phyloP scores from a whole-genome alignment of 78 protist species.

The Pelomyxa schiedti region DNA sequence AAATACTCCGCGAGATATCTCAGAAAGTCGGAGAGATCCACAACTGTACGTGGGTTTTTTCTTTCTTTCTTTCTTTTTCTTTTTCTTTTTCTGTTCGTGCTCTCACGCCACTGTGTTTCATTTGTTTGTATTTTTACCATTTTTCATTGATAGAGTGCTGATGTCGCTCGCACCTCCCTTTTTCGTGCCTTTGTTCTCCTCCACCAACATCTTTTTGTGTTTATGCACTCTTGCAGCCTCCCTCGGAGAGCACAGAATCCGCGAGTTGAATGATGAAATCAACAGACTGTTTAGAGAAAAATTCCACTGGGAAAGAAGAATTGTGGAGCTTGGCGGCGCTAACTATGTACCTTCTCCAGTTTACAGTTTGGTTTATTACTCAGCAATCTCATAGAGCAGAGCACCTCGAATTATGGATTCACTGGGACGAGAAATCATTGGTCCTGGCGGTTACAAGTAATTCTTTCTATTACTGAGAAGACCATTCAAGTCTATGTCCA shows the following conservation, averaged over 20 bases:
- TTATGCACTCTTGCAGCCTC: conserved; percentile 53
- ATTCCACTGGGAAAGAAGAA: conserved; percentile 86
- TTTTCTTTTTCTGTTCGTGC: neutral
- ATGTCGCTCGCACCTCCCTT: too few species aligned
- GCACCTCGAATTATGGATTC: conserved; percentile 29
- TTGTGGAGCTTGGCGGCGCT: conserved; percentile 84
- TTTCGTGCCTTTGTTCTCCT: neutral
- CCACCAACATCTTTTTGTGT: neutral
- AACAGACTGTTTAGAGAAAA: conserved; percentile 79
- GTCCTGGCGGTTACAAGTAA: conserved; percentile 1
- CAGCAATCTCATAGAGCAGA: too few species aligned
- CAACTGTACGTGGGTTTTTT: conserved; percentile 35
- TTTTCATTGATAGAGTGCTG: too few species aligned
- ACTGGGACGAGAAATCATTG: conserved; percentile 25
- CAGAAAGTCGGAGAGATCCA: conserved; percentile 76
- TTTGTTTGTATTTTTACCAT: neutral
- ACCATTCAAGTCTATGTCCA: neutral
- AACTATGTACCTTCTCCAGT: conserved; percentile 17
- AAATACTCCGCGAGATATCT: conserved; percentile 59
- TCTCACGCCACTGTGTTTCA: conserved; percentile 1
- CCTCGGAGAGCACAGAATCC: conserved; percentile 75
- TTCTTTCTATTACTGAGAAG: neutral
- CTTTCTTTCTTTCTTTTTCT: neutral
- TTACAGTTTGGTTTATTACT: too few species aligned
- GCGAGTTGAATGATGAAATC: conserved; percentile 93